Evolutionary conservation across 192 early-diverging fungal genomes (phyloP).

Genomic region (Dissophora ornata): DNA sequence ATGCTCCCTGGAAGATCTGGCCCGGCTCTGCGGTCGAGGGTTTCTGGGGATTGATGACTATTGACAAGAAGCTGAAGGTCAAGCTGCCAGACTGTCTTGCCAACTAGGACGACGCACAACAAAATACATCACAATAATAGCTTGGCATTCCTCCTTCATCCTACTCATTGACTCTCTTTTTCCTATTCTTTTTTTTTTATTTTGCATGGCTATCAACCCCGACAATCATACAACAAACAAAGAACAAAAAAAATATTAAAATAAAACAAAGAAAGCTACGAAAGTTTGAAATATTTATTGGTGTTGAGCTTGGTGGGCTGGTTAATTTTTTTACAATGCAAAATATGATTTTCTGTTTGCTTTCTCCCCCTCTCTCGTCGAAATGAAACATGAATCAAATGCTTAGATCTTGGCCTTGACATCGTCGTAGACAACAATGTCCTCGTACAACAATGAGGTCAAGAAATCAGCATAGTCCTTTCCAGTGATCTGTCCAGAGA

Average conservation of each 20-base stretch:
- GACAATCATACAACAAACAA: no score
- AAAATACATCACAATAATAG: background rate
- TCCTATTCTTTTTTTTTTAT: no score
- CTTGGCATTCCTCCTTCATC: background rate
- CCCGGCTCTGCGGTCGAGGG: conserved; percentile 52
- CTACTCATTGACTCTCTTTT: background rate
- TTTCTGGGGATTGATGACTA: conserved; percentile 53
- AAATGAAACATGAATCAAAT: no score
- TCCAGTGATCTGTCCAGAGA: conserved; percentile 84
- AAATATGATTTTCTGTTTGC: conserved; percentile 10
- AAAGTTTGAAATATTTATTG: no score
- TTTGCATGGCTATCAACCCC: no score
- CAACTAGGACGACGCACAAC: background rate
- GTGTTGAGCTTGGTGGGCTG: no score
- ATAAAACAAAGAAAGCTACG: no score
- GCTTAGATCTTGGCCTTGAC: conserved; percentile 50
- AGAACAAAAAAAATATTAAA: no score
- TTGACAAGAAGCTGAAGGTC: conserved; percentile 55
- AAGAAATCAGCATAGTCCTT: conserved; percentile 92
- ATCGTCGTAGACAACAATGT: conserved; percentile 65
- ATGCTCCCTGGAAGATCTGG: conserved; percentile 62
- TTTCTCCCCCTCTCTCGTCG: background rate
- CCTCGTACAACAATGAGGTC: conserved; percentile 92
- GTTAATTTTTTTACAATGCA: conserved; percentile 30
- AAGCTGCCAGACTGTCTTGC: conserved; percentile 52